Evolutionary conservation across 2,329 filamentous ascomycete genomes (phyloP).

Genomic region (Tetracladium maxilliforme): DNA sequence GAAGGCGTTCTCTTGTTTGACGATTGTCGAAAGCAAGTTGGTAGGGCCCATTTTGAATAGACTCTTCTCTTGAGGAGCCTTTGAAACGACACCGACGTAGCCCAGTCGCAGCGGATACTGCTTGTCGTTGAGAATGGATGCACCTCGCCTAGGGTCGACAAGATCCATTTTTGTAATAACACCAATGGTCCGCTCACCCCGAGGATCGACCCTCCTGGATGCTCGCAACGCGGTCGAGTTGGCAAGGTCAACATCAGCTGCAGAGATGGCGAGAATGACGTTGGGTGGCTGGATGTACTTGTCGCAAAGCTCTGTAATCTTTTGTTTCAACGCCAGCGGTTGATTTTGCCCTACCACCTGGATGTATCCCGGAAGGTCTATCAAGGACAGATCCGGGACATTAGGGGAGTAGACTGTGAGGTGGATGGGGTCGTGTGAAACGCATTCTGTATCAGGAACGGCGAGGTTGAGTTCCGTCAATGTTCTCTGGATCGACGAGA

Average conservation of each 20-base stretch:
- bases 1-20: constrained; percentile 75
- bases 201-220: constrained; percentile 80
- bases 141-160: constrained; percentile 69
- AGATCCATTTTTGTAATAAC: constrained; percentile 99
- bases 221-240: constrained; percentile 89
- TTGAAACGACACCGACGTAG: constrained; percentile 89
- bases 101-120: constrained; percentile 93
- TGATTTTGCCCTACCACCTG: constrained; percentile 89
- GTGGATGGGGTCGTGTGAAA: constrained; percentile 93
- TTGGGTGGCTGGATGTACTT: constrained; percentile 97
- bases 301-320: constrained; percentile 90
- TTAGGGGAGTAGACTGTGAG: constrained; percentile 90
- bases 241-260: constrained; percentile 90
- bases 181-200: constrained; percentile 90
- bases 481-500: constrained; percentile 81
- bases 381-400: constrained; percentile 87
- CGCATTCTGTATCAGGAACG: constrained; percentile 80
- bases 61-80: constrained; percentile 43
- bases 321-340: constrained; percentile 81
- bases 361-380: constrained; percentile 94
- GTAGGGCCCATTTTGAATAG: constrained; percentile 73
- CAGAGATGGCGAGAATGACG: constrained; percentile 92
- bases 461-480: constrained; percentile 90
- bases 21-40: constrained; percentile 68
- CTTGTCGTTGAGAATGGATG: constrained; percentile 66